Evolutionary conservation across 768 basidiomycete genomes (phyloP), one percentile per base, ranked within the genome.

Genomic region (Strobilomyces dryophilus): DNA sequence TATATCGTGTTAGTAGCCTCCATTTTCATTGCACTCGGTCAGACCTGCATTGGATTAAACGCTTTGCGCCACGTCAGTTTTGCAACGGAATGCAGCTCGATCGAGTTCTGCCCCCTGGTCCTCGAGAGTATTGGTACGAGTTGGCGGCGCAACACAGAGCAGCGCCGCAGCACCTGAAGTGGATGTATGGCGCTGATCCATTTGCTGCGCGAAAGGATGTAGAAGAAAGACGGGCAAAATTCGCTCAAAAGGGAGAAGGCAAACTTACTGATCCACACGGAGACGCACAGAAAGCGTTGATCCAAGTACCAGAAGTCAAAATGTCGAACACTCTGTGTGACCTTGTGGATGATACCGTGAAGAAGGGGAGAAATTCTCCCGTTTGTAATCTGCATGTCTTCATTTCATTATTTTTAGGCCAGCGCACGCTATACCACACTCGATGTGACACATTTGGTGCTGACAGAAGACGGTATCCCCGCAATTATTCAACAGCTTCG

Each of bases 101-200:
- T 61, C 78, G 76, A 52, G 80, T 87, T 46, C 79, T 97, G 15
- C 95, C 95, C 14, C 83, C 89, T 3, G 84, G 85, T 8, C 89
- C 92, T 32, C 78, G 89, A 42, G 88, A 92, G 18, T 97, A 95
- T 67, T 97, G 94, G 94, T 80, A 80, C 47, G 76, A 83, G 59
- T 72, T 97, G 1, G 82, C 82, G 8, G 70, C 69, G 3, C 86
- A 92, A 62, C 90, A 92, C 59, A 86, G 84, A 58, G 67, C 67
- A 17, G 76, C 78, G 3, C 83, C 85, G 1, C 77, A 82, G 3
- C 88, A 92, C 66, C 78, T 81, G 64, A 79, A 78, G 46, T 95
- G 92, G 92, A 87, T 91, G 81, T 95, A 89, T 61, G 78, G 82
- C n/a, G 74, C 84, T 6, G 92, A 95, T 73, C 92, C 92, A 2